Percentiles rank a stretch among this genome's conserved stretches.
These are phyloP conservation scores for Ophiocordyceps camponoti-leonardi DNA, from an alignment of 2,329 filamentous ascomycete species.

Conservation along the genomic window DNA sequence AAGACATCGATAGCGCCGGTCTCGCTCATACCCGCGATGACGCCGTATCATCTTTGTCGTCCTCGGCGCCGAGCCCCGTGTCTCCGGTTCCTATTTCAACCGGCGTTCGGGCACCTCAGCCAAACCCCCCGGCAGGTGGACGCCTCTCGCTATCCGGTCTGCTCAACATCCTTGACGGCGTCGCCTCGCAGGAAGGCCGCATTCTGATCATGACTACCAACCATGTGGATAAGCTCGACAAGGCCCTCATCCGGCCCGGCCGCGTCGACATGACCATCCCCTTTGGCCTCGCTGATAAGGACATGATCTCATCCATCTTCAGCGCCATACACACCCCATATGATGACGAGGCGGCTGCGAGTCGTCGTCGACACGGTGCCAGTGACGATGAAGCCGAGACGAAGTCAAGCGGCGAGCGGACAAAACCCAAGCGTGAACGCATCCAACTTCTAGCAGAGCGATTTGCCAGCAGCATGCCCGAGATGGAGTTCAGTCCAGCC, in stretches of 20 bases:
- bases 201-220: constrained; percentile 51
- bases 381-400: constrained; percentile 12
- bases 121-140: constrained; percentile 3
- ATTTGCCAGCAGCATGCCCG: constrained; percentile 34
- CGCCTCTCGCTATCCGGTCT: constrained; percentile 57
- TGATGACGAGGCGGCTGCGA: constrained; percentile 12
- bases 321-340: constrained; percentile 39
- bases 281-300: constrained; percentile 34
- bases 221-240: constrained; percentile 42
- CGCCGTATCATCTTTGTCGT: neutral
- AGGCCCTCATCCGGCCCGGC: constrained; percentile 43
- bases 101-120: neutral
- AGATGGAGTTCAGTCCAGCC: constrained; percentile 39
- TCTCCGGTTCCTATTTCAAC: constrained; percentile 1
- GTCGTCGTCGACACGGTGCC: neutral
- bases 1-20: constrained; percentile 61
- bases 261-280: constrained; percentile 42
- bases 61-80: neutral
- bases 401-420: constrained; percentile 10
- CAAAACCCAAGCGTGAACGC: constrained; percentile 17
- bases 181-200: constrained; percentile 45
- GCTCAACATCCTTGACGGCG: constrained; percentile 67
- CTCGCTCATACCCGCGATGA: constrained; percentile 41
- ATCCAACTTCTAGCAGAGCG: constrained; percentile 27
- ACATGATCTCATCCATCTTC: constrained; percentile 37